Evolutionary conservation across 345 rosid species (phyloP), one percentile per base, ranked within the genome.

Genomic region (Cardamine occulta): DNA sequence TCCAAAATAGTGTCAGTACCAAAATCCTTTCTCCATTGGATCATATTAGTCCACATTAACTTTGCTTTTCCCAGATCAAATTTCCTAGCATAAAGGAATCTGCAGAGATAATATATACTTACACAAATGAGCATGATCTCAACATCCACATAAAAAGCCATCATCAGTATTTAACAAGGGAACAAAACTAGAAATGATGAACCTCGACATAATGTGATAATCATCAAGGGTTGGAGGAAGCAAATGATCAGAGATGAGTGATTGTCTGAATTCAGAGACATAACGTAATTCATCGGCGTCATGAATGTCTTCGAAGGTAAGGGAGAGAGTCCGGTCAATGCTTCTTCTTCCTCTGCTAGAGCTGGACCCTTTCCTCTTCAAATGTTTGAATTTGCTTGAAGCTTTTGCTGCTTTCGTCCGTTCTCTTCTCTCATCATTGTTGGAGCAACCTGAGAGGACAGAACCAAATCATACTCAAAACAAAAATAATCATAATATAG

Each of bases 1-100:
- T 93, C 86, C 77, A 87, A 63, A 72, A 93, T 85, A 9, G 90
- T 89, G 81, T 93, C 97, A 13, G 97, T 73, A 12, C 93, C 96
- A 60, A 83, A 91, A 4, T 88, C 93, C 29, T 72, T 88, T 82
- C 97, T 88, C 98, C 98, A 93, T n/a, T 89, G 86, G 49, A 91
- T 77, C 98, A 93, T 93, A 65, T 87, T 86, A 40, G 72, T 79
- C 98, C 98, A 93, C 97, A 93, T 91, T 34, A 64, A 73, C 78
- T 85, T 91, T 23, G 98, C 86, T 73, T 86, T 91, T 32, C 81
- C 92, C 9, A 86, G 68, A 70, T 93, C 97, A 47, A 93, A 89
- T 67, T 89, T 93, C 80, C 96, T 88, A 48, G 93, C 98, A 68
- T 88, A 86, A 53, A 93, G 63, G 80, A 93, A 93, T 70, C 97